phyloP scores from a whole-genome alignment of 495 filamentous ascomycete species.

The Platismatia glauca region DNA sequence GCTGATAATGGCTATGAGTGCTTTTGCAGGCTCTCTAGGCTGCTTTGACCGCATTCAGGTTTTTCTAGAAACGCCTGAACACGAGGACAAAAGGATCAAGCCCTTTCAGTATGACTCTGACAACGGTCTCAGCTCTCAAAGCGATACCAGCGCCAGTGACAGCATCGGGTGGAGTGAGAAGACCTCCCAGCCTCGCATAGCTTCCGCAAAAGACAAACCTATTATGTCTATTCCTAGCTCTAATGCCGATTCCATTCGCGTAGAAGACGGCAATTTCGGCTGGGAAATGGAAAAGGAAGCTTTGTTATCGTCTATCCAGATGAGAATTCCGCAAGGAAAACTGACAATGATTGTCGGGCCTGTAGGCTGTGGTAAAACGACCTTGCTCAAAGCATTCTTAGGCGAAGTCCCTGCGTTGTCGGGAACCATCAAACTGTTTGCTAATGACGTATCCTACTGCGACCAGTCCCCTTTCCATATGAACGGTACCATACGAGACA shows the following conservation, averaged over 20 bases:
- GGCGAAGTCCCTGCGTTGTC: constrained; percentile 42
- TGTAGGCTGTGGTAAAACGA: constrained; percentile 53
- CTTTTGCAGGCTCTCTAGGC: constrained; percentile 44
- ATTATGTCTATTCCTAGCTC: background rate
- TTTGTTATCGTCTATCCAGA: constrained; percentile 34
- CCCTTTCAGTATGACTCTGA: constrained; percentile 26
- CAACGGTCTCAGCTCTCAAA: constrained; percentile 12
- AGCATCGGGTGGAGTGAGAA: background rate
- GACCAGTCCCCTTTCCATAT: constrained; percentile 46
- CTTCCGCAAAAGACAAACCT: background rate
- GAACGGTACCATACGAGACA: constrained; percentile 51
- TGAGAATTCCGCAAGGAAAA: constrained; percentile 35
- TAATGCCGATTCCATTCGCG: background rate
- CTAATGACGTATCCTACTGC: constrained; percentile 41
- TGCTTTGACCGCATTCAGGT: constrained; percentile 52
- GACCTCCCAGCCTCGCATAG: background rate
- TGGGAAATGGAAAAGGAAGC: constrained; percentile 42
- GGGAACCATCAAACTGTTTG: constrained; percentile 36
- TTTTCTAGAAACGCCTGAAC: constrained; percentile 42
- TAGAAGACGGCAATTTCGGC: constrained; percentile 42
- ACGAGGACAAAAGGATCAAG: constrained; percentile 29
- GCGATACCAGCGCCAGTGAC: constrained; percentile 4
- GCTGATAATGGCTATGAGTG: constrained; percentile 49
- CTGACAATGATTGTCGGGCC: constrained; percentile 50
- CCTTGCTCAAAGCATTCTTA: constrained; percentile 47